These are phyloP conservation scores for Saprolegnia diclina DNA, from an alignment of 352 stramenopile species.

Conservation along the genomic window DNA sequence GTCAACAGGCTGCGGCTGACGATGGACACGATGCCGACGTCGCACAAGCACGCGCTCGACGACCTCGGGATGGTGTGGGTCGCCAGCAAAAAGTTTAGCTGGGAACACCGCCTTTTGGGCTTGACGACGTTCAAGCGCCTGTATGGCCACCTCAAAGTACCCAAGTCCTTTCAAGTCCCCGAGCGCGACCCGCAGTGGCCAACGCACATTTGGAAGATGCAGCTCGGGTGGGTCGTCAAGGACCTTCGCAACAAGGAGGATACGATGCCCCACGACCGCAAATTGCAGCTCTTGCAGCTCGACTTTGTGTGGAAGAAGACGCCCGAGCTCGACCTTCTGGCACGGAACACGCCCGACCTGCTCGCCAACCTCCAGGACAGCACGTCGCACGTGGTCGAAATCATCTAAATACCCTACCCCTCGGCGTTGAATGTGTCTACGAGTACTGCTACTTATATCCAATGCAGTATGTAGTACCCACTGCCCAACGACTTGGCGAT, in stretches of 20 bases:
- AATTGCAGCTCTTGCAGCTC: not conserved
- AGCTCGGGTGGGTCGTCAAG: constrained; percentile 11
- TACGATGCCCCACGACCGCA: constrained; percentile 6
- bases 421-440: too few species aligned
- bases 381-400: not conserved
- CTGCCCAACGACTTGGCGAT: too few species aligned
- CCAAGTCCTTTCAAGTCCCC: constrained; percentile 30
- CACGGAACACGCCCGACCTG: not conserved
- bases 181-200: constrained; percentile 27
- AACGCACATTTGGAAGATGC: not conserved
- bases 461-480: too few species aligned
- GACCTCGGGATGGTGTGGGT: constrained; percentile 1
- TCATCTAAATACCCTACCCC: not conserved
- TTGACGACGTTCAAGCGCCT: constrained; percentile 26
- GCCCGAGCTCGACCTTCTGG: not conserved
- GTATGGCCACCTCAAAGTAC: constrained; percentile 30
- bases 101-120: not conserved
- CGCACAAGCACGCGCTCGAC: not conserved
- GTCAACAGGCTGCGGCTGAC: not conserved
- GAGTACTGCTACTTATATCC: too few species aligned
- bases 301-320: constrained; percentile 4
- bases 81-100: not conserved
- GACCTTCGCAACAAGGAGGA: not conserved
- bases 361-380: not conserved
- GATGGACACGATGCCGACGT: not conserved